phyloP scores from a whole-genome alignment of 1,284 basidiomycete species.

The Apiotrichum siamense region DNA sequence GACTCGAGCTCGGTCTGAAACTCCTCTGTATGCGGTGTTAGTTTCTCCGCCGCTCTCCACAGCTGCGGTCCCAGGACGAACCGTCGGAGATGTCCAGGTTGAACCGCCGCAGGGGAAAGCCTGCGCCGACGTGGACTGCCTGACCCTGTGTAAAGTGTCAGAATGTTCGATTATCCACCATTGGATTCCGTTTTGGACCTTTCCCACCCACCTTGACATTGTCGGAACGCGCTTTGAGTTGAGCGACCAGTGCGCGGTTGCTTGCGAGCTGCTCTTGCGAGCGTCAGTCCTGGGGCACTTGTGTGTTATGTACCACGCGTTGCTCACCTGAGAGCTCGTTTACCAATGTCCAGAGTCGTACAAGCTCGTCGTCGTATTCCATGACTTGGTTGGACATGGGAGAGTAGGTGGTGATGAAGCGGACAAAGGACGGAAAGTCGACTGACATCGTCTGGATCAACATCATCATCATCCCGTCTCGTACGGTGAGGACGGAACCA shows the following conservation, averaged over 20 bases:
- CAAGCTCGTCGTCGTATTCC: conserved; percentile 59
- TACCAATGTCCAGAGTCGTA: conserved; percentile 69
- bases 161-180: conserved; percentile 72
- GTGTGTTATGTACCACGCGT: not conserved
- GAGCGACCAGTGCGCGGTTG: conserved; percentile 71
- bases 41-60: not conserved
- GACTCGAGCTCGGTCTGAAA: conserved; percentile 91
- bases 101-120: conserved; percentile 77
- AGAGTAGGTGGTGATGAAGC: too few species aligned
- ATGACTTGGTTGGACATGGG: conserved; percentile 25
- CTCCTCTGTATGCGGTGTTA: conserved; percentile 59
- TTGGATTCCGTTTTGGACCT: conserved; percentile 64
- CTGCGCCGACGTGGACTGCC: conserved; percentile 68
- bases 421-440: too few species aligned
- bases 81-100: conserved; percentile 91
- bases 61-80: too few species aligned
- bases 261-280: conserved; percentile 67
- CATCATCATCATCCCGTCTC: too few species aligned
- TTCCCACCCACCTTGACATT: conserved; percentile 75
- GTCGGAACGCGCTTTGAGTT: conserved; percentile 66
- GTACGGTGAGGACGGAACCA: too few species aligned
- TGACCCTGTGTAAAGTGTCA: conserved; percentile 59
- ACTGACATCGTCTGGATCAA: too few species aligned
- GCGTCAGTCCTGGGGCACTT: too few species aligned
- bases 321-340: conserved; percentile 57